These are phyloP conservation scores for Pseudognaphalium luteoalbum DNA, from an alignment of 129 eudicot species.

Conservation along the genomic window DNA sequence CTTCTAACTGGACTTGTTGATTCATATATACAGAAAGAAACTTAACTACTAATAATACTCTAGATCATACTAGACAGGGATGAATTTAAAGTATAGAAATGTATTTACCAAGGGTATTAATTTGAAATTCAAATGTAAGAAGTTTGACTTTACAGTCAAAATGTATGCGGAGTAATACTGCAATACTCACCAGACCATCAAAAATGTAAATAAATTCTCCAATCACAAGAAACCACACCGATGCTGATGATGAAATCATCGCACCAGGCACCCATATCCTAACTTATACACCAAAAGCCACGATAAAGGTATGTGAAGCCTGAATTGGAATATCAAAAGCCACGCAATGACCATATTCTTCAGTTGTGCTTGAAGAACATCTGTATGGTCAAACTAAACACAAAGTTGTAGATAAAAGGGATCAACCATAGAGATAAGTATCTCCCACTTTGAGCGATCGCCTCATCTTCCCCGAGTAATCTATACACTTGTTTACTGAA, in stretches of 20 bases:
- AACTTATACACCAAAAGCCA: conserved; percentile 50
- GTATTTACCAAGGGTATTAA: background rate
- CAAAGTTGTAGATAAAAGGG: conserved; percentile 56
- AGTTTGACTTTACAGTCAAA: conserved; percentile 26
- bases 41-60: background rate
- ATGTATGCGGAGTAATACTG: background rate
- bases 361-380: conserved; percentile 77
- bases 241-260: conserved; percentile 47
- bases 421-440: conserved; percentile 60
- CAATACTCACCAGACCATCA: conserved; percentile 78
- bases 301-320: conserved; percentile 55
- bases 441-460: conserved; percentile 56
- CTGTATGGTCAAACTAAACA: conserved; percentile 63
- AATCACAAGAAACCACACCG: conserved; percentile 60
- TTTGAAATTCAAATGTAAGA: background rate
- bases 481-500: conserved; percentile 46
- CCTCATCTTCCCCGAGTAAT: conserved; percentile 55
- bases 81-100: no score
- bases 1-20: background rate
- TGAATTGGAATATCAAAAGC: conserved; percentile 47
- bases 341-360: conserved; percentile 64
- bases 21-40: background rate
- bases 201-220: conserved; percentile 65
- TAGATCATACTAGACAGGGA: background rate
- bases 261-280: conserved; percentile 57